Percentiles rank a stretch among this genome's conserved stretches.
These are phyloP conservation scores for Xylaria sp. DNA, from an alignment of 2,329 filamentous ascomycete species.

Conservation along the genomic window DNA sequence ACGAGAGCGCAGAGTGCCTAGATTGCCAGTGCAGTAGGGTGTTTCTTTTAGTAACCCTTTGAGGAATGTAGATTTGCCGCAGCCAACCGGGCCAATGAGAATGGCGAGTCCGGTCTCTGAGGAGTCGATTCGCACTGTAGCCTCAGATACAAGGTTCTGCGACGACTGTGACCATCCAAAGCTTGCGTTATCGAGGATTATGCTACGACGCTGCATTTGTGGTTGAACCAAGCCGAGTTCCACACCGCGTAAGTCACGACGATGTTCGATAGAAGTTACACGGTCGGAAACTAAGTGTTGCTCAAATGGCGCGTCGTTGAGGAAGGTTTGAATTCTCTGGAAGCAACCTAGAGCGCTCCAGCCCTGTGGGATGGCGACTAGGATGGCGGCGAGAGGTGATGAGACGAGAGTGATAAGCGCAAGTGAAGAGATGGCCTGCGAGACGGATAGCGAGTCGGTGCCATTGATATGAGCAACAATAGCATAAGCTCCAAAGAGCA, in stretches of 20 bases:
- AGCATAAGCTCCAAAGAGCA: conserved; percentile 30
- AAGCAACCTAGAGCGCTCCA: conserved; percentile 33
- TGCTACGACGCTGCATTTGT: not conserved
- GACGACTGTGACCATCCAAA: conserved; percentile 32
- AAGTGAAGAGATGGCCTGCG: conserved; percentile 32
- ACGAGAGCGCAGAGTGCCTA: not conserved
- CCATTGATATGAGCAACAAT: conserved; percentile 33
- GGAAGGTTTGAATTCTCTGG: conserved; percentile 25
- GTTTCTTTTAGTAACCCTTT: conserved; percentile 31
- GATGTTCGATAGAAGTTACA: not conserved
- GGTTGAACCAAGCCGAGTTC: not conserved
- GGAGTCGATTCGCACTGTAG: conserved; percentile 18
- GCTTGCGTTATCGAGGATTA: conserved; percentile 27
- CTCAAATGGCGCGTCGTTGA: conserved; percentile 14
- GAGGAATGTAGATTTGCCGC: conserved; percentile 32
- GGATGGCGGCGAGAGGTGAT: conserved; percentile 15
- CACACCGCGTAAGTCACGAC: not conserved
- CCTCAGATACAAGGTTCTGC: conserved; percentile 21
- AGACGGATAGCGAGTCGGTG: conserved; percentile 25
- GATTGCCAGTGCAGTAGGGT: conserved; percentile 4
- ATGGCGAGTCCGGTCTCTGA: conserved; percentile 23
- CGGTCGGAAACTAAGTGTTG: not conserved
- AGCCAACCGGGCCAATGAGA: conserved; percentile 30
- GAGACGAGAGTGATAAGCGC: conserved; percentile 29
- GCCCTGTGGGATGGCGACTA: conserved; percentile 28